A percentile compares a stretch with the other conserved stretches of the same genome.
Evolutionary conservation across 2,329 filamentous ascomycete species (phyloP).

Genomic region (Cladophialophora bantiana): DNA sequence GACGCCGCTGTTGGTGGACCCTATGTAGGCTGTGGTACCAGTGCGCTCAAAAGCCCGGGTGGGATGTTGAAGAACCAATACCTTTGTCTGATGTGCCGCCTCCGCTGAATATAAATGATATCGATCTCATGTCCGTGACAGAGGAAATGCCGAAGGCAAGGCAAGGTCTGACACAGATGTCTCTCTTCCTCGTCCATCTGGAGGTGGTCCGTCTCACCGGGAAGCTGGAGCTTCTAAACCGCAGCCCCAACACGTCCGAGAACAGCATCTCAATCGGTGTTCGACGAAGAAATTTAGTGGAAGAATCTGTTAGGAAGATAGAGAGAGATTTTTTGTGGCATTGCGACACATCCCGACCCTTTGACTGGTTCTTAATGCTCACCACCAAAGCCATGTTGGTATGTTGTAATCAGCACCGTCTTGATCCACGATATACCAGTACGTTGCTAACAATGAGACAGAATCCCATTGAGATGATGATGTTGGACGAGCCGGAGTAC

Average conservation of each 20-base stretch:
- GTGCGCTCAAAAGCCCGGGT: not conserved
- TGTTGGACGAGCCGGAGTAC: conserved; percentile 1
- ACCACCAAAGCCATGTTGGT: conserved; percentile 14
- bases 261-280: not conserved
- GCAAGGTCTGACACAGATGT: conserved; percentile 6
- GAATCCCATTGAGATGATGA: conserved; percentile 8
- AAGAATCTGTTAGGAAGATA: not conserved
- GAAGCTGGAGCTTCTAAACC: not conserved
- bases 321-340: conserved; percentile 11
- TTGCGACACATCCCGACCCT: conserved; percentile 2
- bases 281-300: not conserved
- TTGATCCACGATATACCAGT: not conserved
- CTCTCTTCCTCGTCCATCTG: conserved; percentile 3
- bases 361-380: conserved; percentile 16
- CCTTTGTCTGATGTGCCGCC: not conserved
- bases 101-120: conserved; percentile 6
- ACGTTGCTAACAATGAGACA: not conserved
- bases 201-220: not conserved
- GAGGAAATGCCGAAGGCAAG: conserved; percentile 4
- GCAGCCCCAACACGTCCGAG: not conserved
- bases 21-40: not conserved
- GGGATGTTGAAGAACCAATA: not conserved
- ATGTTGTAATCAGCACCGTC: not conserved
- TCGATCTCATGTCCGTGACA: not conserved
- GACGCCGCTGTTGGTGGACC: conserved; percentile 9